Evolutionary conservation across 495 filamentous ascomycete species (phyloP).

Genomic region (Trichoderma erinaceum): DNA sequence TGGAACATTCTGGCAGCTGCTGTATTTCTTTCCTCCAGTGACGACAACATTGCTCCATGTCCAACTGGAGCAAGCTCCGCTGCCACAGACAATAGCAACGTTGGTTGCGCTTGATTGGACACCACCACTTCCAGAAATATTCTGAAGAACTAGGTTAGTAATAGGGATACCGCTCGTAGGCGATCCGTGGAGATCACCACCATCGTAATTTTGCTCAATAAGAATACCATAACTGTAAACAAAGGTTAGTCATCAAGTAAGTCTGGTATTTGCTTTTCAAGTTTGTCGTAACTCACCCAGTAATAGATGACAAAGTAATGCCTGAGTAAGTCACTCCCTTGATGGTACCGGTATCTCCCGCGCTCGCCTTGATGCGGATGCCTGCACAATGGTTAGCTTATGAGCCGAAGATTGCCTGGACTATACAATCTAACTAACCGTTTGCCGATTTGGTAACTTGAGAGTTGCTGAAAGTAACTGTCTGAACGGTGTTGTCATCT

Average conservation of each 20-base stretch:
- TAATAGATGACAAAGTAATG: slow-evolving; percentile 50
- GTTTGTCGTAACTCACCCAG: slow-evolving; percentile 34
- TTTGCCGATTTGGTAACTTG: slow-evolving; percentile 42
- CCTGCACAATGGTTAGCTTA: slow-evolving; percentile 30
- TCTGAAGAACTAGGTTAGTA: slow-evolving; percentile 46
- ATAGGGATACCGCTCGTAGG: slow-evolving; percentile 57
- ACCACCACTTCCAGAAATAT: slow-evolving; percentile 39
- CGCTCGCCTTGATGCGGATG: slow-evolving; percentile 57
- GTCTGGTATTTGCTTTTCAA: not conserved
- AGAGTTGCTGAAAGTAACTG: slow-evolving; percentile 47
- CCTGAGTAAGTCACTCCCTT: slow-evolving; percentile 47
- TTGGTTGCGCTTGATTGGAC: slow-evolving; percentile 28
- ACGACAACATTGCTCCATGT: slow-evolving; percentile 41
- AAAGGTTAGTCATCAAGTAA: not conserved
- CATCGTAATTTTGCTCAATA: slow-evolving; percentile 64
- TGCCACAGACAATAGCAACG: slow-evolving; percentile 51
- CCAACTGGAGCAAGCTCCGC: slow-evolving; percentile 44
- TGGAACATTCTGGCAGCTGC: slow-evolving; percentile 22
- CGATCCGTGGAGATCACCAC: slow-evolving; percentile 43
- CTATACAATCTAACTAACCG: not conserved
- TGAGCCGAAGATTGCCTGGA: not conserved
- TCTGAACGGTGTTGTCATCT: slow-evolving; percentile 47
- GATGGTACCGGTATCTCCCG: slow-evolving; percentile 47
- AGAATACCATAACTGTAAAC: slow-evolving; percentile 42
- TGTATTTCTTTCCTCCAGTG: slow-evolving; percentile 39